phyloP scores from a whole-genome alignment of 2,329 filamentous ascomycete genomes.

The Colletotrichum kahawae region DNA sequence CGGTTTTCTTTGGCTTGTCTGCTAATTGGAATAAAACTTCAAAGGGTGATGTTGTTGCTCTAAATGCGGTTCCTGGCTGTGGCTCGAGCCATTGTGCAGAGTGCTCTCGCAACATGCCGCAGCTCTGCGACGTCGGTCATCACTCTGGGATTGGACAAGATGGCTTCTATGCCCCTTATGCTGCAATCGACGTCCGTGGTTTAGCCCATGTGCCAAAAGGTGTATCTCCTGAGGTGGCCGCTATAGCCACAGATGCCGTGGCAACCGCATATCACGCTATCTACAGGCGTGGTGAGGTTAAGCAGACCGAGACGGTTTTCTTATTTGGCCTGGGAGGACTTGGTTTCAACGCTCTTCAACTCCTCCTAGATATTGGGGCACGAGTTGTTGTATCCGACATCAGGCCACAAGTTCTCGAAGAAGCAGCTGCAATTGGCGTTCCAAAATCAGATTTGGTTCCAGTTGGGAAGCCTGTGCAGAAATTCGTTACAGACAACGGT shows the following conservation, averaged over 20 bases:
- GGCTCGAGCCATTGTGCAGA: constrained; percentile 35
- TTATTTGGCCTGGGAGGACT: constrained; percentile 45
- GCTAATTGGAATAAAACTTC: neutral
- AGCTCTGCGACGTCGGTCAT: constrained; percentile 39
- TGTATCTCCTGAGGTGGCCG: constrained; percentile 33
- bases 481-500: constrained; percentile 31
- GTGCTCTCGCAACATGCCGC: constrained; percentile 42
- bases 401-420: constrained; percentile 19
- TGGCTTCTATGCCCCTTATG: constrained; percentile 46
- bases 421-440: constrained; percentile 32
- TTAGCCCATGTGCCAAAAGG: constrained; percentile 26
- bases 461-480: constrained; percentile 28
- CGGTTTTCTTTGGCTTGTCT: neutral
- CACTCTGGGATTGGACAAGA: constrained; percentile 50
- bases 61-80: constrained; percentile 37
- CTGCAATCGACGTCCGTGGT: constrained; percentile 31
- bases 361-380: constrained; percentile 42
- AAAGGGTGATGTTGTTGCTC: constrained; percentile 34
- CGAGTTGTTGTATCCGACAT: constrained; percentile 53
- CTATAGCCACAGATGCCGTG: constrained; percentile 45
- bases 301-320: constrained; percentile 39
- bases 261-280: constrained; percentile 45
- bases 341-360: constrained; percentile 45
- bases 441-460: constrained; percentile 34
- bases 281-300: constrained; percentile 37